Evolutionary conservation across 306 rosid genomes (phyloP).

Genomic region (Castanea mollissima): DNA sequence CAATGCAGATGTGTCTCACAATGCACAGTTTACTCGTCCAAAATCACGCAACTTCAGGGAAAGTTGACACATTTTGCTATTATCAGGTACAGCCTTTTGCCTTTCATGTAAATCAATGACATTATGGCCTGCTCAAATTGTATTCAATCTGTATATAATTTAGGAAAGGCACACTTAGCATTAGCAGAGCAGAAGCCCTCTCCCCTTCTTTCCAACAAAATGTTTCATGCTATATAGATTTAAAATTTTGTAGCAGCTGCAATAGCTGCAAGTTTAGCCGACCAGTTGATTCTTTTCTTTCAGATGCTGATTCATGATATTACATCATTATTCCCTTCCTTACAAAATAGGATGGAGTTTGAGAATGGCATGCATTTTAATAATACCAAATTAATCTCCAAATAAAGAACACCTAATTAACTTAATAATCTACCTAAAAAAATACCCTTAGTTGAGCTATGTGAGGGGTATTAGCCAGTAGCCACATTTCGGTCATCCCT

Average conservation of each 20-base stretch:
- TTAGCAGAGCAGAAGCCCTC: neutral
- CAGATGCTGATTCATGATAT: neutral
- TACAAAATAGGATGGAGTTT: too few relatives aligned
- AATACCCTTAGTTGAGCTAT: too few relatives aligned
- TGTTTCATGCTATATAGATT: neutral
- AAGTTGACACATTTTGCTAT: neutral
- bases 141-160: slow-evolving; percentile 20
- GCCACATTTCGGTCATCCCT: too few relatives aligned
- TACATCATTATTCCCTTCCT: neutral
- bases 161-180: neutral
- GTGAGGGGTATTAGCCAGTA: too few relatives aligned
- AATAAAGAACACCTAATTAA: too few relatives aligned
- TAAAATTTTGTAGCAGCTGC: neutral
- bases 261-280: neutral
- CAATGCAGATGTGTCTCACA: neutral
- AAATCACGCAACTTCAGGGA: neutral
- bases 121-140: neutral
- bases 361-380: too few relatives aligned
- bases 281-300: neutral
- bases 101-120: neutral
- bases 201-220: too few relatives aligned
- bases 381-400: too few relatives aligned
- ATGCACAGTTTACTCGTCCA: neutral
- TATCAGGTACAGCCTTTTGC: neutral
- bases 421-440: too few relatives aligned